A percentile compares a stretch with the other conserved stretches of the same genome.
These are phyloP conservation scores for Musa troglodytarum DNA, from an alignment of 176 grass and related monocot species.

Conservation along the genomic window DNA sequence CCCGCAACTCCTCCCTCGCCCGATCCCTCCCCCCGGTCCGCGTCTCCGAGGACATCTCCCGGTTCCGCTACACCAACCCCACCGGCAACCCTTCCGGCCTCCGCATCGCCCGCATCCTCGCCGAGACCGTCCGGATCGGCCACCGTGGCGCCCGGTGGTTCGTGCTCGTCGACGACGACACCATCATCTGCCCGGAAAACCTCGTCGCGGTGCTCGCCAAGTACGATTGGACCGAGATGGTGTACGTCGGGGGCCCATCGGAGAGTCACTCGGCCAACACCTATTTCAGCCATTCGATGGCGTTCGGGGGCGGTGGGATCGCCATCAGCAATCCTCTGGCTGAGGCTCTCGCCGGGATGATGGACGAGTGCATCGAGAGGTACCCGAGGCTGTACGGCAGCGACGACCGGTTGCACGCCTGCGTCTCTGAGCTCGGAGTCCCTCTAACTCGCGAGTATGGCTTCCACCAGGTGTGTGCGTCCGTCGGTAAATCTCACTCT, in stretches of 20 bases:
- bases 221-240: slow-evolving; percentile 95
- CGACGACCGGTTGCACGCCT: slow-evolving; percentile 93
- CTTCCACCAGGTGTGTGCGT: slow-evolving; percentile 73
- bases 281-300: slow-evolving; percentile 94
- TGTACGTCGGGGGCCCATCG: slow-evolving; percentile 73
- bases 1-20: slow-evolving; percentile 25
- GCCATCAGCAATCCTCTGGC: slow-evolving; percentile 85
- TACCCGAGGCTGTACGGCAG: slow-evolving; percentile 89
- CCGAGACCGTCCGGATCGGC: slow-evolving; percentile 66
- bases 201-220: slow-evolving; percentile 75
- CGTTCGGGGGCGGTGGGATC: slow-evolving; percentile 84
- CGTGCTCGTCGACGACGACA: slow-evolving; percentile 89
- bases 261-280: slow-evolving; percentile 96
- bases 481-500: background rate
- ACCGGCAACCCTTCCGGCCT: slow-evolving; percentile 90
- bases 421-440: slow-evolving; percentile 85
- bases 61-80: slow-evolving; percentile 90
- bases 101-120: slow-evolving; percentile 81
- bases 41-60: slow-evolving; percentile 86
- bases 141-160: slow-evolving; percentile 50
- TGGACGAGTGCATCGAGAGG: slow-evolving; percentile 83
- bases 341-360: slow-evolving; percentile 44
- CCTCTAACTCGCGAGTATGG: slow-evolving; percentile 72
- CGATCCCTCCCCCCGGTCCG: slow-evolving; percentile 57
- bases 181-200: slow-evolving; percentile 68